Evolutionary conservation across 257 asterid genomes (phyloP).

Genomic region (Jasminum sambac): DNA sequence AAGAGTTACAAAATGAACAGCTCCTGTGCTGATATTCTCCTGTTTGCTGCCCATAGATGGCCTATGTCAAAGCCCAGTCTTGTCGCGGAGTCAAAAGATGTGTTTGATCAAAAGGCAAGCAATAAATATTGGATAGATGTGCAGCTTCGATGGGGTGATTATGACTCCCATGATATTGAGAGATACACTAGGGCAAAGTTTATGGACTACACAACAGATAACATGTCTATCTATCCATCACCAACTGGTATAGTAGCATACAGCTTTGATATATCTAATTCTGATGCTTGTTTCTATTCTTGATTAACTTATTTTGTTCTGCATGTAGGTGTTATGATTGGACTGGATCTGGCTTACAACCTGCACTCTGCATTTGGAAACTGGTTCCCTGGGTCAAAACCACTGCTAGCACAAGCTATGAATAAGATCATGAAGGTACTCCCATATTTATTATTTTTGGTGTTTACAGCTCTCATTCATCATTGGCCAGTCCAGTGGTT

Average conservation of each 20-base stretch:
- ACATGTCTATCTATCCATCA: slow-evolving; percentile 98
- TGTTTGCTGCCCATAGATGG: slow-evolving; percentile 99
- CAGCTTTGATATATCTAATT: slow-evolving; percentile 3
- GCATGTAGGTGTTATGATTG: slow-evolving; percentile 94
- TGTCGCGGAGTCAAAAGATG: slow-evolving; percentile 98
- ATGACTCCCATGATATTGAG: slow-evolving; percentile 97
- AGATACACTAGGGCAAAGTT: slow-evolving; percentile 95
- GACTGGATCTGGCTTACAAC: slow-evolving; percentile 93
- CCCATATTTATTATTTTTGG: neutral
- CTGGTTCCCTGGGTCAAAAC: slow-evolving; percentile 99
- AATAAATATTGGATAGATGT: slow-evolving; percentile 98
- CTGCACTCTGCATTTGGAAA: slow-evolving; percentile 98
- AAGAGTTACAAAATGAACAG: slow-evolving; percentile 99
- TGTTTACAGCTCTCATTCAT: neutral
- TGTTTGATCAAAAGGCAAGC: slow-evolving; percentile 97
- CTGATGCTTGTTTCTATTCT: neutral
- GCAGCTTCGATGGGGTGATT: slow-evolving; percentile 99
- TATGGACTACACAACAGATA: slow-evolving; percentile 98
- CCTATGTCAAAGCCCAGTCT: slow-evolving; percentile 99
- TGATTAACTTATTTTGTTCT: slow-evolving; percentile 8
- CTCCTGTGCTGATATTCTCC: slow-evolving; percentile 93
- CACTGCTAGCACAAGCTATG: slow-evolving; percentile 98
- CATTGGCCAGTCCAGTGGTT: neutral
- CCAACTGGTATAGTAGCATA: slow-evolving; percentile 70
- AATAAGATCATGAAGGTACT: slow-evolving; percentile 98